phyloP scores from a whole-genome alignment of 768 basidiomycete species.

The Tylopilus rubrobrunneus region DNA sequence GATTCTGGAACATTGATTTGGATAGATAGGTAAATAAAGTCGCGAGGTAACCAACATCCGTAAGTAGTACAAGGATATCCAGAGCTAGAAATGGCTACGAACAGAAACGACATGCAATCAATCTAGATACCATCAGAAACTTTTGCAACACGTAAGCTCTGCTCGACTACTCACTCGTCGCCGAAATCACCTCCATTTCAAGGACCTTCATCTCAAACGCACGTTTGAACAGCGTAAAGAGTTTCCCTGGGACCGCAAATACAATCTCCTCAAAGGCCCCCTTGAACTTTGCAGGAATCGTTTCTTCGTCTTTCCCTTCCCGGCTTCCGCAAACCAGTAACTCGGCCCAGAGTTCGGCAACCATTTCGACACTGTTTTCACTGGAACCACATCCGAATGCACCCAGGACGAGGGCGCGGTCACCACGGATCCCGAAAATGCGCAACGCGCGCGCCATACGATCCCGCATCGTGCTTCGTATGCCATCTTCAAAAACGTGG shows the following conservation, averaged over 20 bases:
- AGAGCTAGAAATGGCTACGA: background rate
- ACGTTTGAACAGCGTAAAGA: conserved; percentile 34
- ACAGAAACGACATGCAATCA: background rate
- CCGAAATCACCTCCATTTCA: conserved; percentile 32
- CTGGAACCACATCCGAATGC: conserved; percentile 44
- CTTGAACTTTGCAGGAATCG: conserved; percentile 34
- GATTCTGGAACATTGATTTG: background rate
- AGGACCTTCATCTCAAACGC: conserved; percentile 40
- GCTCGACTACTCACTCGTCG: conserved; percentile 23
- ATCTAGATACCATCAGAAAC: background rate
- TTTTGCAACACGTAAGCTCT: background rate
- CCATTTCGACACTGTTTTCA: conserved; percentile 38
- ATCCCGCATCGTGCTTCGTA: conserved; percentile 41
- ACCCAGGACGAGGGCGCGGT: conserved; percentile 39
- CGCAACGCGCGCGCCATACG: conserved; percentile 45
- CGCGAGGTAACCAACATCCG: too few relatives aligned
- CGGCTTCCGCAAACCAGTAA: conserved; percentile 35
- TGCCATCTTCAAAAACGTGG: conserved; percentile 36
- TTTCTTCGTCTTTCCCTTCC: conserved; percentile 21
- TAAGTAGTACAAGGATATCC: background rate
- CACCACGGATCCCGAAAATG: conserved; percentile 40
- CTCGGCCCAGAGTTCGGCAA: conserved; percentile 46
- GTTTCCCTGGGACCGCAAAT: conserved; percentile 40
- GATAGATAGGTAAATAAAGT: background rate
- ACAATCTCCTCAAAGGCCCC: conserved; percentile 39